A percentile compares a stretch with the other conserved stretches of the same genome.
phyloP scores from a whole-genome alignment of 805 yeast genomes.

The Candida golubevii region DNA sequence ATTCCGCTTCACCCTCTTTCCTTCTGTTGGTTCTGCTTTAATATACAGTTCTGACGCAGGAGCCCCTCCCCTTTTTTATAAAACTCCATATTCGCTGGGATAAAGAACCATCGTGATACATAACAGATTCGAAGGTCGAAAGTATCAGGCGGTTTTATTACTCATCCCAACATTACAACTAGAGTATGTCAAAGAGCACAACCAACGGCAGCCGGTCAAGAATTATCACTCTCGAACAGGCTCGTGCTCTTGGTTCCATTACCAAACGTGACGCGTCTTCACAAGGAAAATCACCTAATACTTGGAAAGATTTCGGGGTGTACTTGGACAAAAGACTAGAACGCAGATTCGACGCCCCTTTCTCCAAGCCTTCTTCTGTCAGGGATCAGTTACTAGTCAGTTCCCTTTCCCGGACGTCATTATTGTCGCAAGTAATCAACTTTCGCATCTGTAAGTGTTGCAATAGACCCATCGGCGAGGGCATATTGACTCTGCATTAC shows the following conservation, averaged over 20 bases:
- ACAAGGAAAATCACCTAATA: conserved; percentile 17
- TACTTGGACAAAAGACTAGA: conserved; percentile 38
- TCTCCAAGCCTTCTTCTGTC: conserved; percentile 11
- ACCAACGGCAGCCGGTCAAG: conserved; percentile 9
- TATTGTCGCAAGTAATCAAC: conserved; percentile 30
- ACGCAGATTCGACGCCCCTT: conserved; percentile 22
- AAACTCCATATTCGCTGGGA: too few species aligned
- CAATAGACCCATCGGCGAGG: conserved; percentile 38
- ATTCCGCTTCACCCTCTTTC: background rate
- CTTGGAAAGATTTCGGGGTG: conserved; percentile 44
- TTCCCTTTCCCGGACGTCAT: conserved; percentile 24
- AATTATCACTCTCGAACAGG: conserved; percentile 16
- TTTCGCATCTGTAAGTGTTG: conserved; percentile 39
- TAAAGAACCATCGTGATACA: too few species aligned
- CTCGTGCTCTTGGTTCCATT: conserved; percentile 12
- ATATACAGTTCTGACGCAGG: too few species aligned
- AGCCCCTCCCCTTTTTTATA: too few species aligned
- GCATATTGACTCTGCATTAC: conserved; percentile 30
- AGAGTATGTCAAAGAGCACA: conserved; percentile 16
- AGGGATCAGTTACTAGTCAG: conserved; percentile 21
- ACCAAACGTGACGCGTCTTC: background rate
- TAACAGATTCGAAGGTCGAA: too few species aligned
- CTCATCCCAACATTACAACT: background rate
- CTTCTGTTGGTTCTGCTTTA: too few species aligned
- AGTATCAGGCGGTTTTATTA: too few species aligned